Evolutionary conservation across 2,329 filamentous ascomycete genomes (phyloP).

Genomic region (Claviceps cyperi): DNA sequence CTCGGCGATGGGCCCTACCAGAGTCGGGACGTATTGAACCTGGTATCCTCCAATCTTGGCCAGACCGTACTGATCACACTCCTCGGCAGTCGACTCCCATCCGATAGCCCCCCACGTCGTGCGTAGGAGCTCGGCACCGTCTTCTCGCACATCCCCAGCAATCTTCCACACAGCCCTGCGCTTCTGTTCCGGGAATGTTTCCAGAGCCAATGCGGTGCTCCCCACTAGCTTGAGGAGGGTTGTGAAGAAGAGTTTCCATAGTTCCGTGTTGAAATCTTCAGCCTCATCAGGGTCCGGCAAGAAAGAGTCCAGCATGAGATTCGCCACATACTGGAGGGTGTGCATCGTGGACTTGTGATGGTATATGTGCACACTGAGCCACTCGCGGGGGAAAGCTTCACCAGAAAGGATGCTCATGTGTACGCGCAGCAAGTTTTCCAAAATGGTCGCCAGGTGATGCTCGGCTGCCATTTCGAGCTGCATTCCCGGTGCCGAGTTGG

Average conservation of each 20-base stretch:
- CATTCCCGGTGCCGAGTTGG: slow-evolving; percentile 56
- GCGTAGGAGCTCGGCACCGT: slow-evolving; percentile 73
- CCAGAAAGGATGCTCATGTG: slow-evolving; percentile 81
- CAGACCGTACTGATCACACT: slow-evolving; percentile 62
- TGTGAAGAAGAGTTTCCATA: slow-evolving; percentile 90
- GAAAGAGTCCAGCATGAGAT: slow-evolving; percentile 68
- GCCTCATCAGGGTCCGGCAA: slow-evolving; percentile 83
- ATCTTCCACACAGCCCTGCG: slow-evolving; percentile 96
- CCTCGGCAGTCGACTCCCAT: slow-evolving; percentile 79
- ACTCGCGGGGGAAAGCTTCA: slow-evolving; percentile 75
- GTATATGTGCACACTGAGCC: slow-evolving; percentile 88
- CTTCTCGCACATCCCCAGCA: slow-evolving; percentile 84
- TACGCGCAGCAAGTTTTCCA: slow-evolving; percentile 68
- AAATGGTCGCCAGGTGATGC: slow-evolving; percentile 57
- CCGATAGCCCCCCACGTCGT: slow-evolving; percentile 90
- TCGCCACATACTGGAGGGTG: slow-evolving; percentile 67
- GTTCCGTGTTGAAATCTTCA: slow-evolving; percentile 78
- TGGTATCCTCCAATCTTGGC: slow-evolving; percentile 88
- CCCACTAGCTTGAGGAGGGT: slow-evolving; percentile 80
- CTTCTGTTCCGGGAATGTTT: slow-evolving; percentile 96
- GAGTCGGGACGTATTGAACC: slow-evolving; percentile 88
- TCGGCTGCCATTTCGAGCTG: slow-evolving; percentile 59
- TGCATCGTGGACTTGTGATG: slow-evolving; percentile 84
- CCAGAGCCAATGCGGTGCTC: slow-evolving; percentile 75
- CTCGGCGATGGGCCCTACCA: slow-evolving; percentile 84